Percentiles rank a stretch among this genome's conserved stretches.
These are phyloP conservation scores for Verticillium albo-atrum DNA, from an alignment of 2,329 filamentous ascomycete genomes.

Conservation along the genomic window DNA sequence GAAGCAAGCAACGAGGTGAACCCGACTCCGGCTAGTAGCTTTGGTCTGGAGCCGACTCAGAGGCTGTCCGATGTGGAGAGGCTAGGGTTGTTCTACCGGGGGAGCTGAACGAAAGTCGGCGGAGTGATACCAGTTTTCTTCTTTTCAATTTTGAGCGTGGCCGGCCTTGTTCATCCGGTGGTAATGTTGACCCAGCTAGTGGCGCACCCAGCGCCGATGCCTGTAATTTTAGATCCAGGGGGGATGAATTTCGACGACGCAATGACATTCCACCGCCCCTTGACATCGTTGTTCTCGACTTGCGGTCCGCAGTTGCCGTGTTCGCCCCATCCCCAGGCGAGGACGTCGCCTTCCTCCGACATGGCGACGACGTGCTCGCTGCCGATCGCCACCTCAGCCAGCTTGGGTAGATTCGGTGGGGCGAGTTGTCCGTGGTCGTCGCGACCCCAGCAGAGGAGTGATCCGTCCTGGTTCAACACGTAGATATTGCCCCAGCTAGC, in stretches of 20 bases:
- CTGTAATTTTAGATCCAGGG: conserved; percentile 45
- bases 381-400: conserved; percentile 68
- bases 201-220: conserved; percentile 80
- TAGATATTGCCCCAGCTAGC: conserved; percentile 83
- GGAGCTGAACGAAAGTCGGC: conserved; percentile 20
- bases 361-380: conserved; percentile 86
- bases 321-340: conserved; percentile 95
- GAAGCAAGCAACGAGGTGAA: conserved; percentile 17
- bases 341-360: conserved; percentile 58
- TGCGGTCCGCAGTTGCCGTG: conserved; percentile 89
- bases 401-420: conserved; percentile 52
- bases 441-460: conserved; percentile 71
- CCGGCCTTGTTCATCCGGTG: conserved; percentile 14
- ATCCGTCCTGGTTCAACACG: conserved; percentile 58
- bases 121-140: conserved; percentile 23
- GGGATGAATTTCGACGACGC: conserved; percentile 52
- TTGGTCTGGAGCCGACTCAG: conserved; percentile 65
- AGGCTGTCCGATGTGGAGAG: conserved; percentile 62
- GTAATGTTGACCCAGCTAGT: conserved; percentile 72
- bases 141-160: background rate
- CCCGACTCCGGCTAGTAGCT: conserved; percentile 17
- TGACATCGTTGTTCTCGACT: conserved; percentile 61
- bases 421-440: conserved; percentile 81
- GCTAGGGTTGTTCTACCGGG: conserved; percentile 32
- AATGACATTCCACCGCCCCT: conserved; percentile 65